Conservation (phyloP, 2,329 filamentous ascomycete genomes). For the Reticulascus tulasneorum region DNA sequence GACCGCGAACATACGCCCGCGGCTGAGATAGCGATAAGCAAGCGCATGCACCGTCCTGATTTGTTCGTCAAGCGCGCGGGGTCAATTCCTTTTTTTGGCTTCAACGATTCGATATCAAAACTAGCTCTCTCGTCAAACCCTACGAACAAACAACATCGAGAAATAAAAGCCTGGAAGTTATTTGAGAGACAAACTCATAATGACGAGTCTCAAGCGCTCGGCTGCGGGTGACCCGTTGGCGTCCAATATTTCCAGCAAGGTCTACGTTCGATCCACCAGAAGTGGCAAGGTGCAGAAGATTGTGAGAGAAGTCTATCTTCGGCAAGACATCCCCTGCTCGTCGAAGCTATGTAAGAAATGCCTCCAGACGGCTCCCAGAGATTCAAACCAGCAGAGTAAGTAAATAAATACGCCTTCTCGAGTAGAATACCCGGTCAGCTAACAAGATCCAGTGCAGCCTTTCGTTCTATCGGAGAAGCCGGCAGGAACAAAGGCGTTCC, state of each 20-base stretch:
- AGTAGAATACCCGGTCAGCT: not conserved
- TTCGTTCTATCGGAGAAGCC: conserved; percentile 89
- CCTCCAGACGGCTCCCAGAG: conserved; percentile 67
- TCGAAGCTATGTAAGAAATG: conserved; percentile 82
- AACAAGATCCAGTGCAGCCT: conserved; percentile 55
- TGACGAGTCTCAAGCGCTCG: conserved; percentile 64
- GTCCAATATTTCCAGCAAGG: conserved; percentile 86
- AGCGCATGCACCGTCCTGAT: conserved; percentile 12
- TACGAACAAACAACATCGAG: conserved; percentile 8
- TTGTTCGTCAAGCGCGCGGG: conserved; percentile 13
- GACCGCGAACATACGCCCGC: no score
- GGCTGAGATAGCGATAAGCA: conserved; percentile 15
- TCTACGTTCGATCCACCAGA: conserved; percentile 91
- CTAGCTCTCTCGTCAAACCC: no score
- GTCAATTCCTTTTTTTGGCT: conserved; percentile 12
- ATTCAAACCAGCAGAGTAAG: conserved; percentile 74
- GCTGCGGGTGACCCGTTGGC: conserved; percentile 49
- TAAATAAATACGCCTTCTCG: conserved; percentile 1
- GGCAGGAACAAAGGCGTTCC: conserved; percentile 75
- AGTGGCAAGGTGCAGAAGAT: conserved; percentile 99
- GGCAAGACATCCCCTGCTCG: conserved; percentile 96
- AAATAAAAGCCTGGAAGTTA: not conserved
- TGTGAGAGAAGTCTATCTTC: conserved; percentile 90
- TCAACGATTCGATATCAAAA: no score
- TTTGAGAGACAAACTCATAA: conserved; percentile 22